phyloP scores from a whole-genome alignment of 768 basidiomycete species.

The Lactifluus piperatus region DNA sequence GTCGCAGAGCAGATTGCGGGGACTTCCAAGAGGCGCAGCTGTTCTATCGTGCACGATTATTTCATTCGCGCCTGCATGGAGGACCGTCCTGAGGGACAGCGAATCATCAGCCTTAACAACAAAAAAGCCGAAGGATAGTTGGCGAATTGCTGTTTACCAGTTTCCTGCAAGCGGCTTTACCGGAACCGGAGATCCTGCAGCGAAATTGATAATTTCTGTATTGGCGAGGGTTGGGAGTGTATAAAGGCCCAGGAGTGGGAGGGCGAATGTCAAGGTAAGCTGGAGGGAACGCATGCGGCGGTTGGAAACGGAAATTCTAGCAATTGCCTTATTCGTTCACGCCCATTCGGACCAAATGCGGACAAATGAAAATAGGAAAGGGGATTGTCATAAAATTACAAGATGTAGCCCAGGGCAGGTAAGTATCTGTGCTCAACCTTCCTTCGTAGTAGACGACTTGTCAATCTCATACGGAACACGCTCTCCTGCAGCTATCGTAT shows the following conservation, averaged over 20 bases:
- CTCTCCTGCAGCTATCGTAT: background rate
- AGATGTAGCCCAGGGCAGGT: background rate
- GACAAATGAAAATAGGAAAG: background rate
- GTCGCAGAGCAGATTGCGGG: conserved; percentile 32
- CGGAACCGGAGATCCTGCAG: conserved; percentile 24
- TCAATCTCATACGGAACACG: background rate
- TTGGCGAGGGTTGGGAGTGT: conserved; percentile 32
- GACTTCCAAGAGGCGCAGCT: conserved; percentile 23
- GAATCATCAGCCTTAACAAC: background rate
- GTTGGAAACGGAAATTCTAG: background rate
- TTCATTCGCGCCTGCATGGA: conserved; percentile 30
- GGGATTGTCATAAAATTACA: background rate
- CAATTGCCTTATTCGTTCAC: background rate
- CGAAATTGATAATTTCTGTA: conserved; percentile 60
- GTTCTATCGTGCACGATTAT: conserved; percentile 36
- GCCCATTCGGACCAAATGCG: background rate
- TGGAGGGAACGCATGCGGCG: background rate
- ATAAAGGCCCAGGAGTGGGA: background rate
- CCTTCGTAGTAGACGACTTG: background rate
- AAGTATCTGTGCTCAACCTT: background rate
- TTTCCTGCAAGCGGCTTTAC: conserved; percentile 22
- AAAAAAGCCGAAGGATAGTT: too few species aligned
- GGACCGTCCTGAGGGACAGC: conserved; percentile 4
- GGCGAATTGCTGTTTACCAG: conserved; percentile 16
- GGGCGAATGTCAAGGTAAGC: background rate